These are phyloP conservation scores for Fusarium verticillioides DNA, from an alignment of 2,329 filamentous ascomycete species.

Conservation along the genomic window DNA sequence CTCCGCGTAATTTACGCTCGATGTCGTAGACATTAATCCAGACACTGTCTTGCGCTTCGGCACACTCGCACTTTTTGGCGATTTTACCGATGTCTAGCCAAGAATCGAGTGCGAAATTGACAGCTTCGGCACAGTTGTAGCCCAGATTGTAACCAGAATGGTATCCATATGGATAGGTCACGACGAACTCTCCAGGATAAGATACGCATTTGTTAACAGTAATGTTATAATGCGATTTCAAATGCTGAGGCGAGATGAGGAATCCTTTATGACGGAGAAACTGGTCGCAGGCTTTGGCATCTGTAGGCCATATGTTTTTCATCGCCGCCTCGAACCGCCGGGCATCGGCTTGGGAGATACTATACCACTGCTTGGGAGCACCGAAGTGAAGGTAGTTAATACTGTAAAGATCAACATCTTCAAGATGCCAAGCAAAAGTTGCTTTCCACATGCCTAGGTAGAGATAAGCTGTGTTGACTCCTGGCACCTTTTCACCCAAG, in stretches of 20 bases:
- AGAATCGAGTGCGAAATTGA: conserved; percentile 95
- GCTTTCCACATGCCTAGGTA: conserved; percentile 99
- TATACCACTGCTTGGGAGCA: conserved; percentile 99
- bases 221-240: conserved; percentile 91
- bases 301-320: conserved; percentile 93
- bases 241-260: conserved; percentile 88
- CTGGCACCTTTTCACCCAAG: conserved; percentile 92
- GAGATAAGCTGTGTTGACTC: conserved; percentile 97
- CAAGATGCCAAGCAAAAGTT: conserved; percentile 98
- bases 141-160: conserved; percentile 98
- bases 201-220: conserved; percentile 96
- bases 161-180: conserved; percentile 98
- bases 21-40: conserved; percentile 98
- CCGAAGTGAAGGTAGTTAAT: conserved; percentile 99
- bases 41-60: conserved; percentile 93
- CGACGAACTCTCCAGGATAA: conserved; percentile 96
- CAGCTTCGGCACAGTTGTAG: conserved; percentile 98
- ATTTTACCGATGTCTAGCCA: conserved; percentile 97
- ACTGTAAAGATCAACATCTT: conserved; percentile 98
- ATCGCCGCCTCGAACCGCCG: conserved; percentile 93
- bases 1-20: conserved; percentile 90
- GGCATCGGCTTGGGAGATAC: conserved; percentile 95
- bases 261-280: conserved; percentile 98
- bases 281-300: conserved; percentile 95
- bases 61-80: conserved; percentile 96